Evolutionary conservation across 768 basidiomycete genomes (phyloP).

Genomic region (Coprinopsis cinerea): DNA sequence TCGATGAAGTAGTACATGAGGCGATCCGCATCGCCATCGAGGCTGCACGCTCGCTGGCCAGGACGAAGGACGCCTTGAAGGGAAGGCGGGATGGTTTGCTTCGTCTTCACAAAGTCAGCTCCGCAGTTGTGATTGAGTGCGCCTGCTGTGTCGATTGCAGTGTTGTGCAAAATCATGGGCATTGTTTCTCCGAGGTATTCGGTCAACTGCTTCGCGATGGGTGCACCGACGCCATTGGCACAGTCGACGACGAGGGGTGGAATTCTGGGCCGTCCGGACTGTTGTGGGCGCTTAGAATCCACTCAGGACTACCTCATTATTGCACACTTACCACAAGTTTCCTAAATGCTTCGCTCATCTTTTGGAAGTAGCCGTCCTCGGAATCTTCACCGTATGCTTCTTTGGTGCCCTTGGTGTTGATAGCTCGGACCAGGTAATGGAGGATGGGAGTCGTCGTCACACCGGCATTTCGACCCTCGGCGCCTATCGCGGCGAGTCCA

Average conservation of each 20-base stretch:
- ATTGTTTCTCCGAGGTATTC: conserved; percentile 56
- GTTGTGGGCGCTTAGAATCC: conserved; percentile 4
- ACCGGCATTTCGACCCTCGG: conserved; percentile 67
- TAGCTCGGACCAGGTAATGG: conserved; percentile 88
- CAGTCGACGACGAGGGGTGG: conserved; percentile 83
- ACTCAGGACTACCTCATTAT: conserved; percentile 1
- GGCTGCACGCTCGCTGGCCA: conserved; percentile 82
- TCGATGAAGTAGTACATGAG: conserved; percentile 94
- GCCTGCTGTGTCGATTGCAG: conserved; percentile 54
- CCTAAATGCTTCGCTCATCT: conserved; percentile 78
- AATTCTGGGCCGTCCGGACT: conserved; percentile 56
- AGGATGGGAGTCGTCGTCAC: conserved; percentile 92
- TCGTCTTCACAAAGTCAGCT: conserved; percentile 95
- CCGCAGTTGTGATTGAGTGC: conserved; percentile 85
- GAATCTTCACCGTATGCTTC: conserved; percentile 79
- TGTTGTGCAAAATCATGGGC: conserved; percentile 64
- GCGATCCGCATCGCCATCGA: conserved; percentile 97
- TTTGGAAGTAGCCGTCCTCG: conserved; percentile 76
- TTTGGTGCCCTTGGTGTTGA: conserved; percentile 78
- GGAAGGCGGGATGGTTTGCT: conserved; percentile 79
- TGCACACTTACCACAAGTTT: conserved; percentile 68
- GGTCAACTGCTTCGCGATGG: conserved; percentile 57
- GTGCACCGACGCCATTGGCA: conserved; percentile 95
- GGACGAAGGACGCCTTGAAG: conserved; percentile 55
- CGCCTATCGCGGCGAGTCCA: conserved; percentile 71